Conservation (phyloP, 495 filamentous ascomycete genomes). For the Sordaria brevicollis region DNA sequence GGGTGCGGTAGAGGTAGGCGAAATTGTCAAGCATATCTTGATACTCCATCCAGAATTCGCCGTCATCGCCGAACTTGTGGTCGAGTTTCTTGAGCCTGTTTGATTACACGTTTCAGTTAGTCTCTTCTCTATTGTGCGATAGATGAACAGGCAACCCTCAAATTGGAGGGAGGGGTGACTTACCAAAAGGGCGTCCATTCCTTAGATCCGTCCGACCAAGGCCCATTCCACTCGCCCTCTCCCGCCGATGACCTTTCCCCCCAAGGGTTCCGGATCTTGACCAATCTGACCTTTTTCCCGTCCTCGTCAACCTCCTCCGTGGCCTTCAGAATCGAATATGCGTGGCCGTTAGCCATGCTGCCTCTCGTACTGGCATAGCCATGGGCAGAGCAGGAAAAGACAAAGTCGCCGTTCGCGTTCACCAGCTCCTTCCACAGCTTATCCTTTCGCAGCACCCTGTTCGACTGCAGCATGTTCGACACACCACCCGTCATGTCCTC, state of each 20-base stretch:
- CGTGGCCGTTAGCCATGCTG: conserved; percentile 58
- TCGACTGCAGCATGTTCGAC: conserved; percentile 32
- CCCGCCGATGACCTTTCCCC: conserved; percentile 26
- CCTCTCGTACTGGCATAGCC: conserved; percentile 29
- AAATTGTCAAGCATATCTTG: conserved; percentile 60
- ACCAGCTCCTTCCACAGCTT: conserved; percentile 66
- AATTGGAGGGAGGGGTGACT: background rate
- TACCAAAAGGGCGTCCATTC: conserved; percentile 65
- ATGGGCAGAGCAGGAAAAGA: conserved; percentile 13
- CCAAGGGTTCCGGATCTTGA: conserved; percentile 64
- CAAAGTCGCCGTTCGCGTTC: conserved; percentile 25
- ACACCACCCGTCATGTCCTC: conserved; percentile 79
- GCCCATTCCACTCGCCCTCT: conserved; percentile 55
- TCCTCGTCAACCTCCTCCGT: conserved; percentile 53
- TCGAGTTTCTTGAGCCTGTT: conserved; percentile 51
- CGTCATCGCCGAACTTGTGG: conserved; percentile 69
- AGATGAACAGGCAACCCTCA: background rate
- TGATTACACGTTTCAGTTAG: background rate
- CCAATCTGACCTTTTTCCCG: conserved; percentile 33
- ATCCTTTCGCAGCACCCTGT: conserved; percentile 61
- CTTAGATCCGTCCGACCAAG: conserved; percentile 58
- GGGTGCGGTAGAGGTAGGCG: conserved; percentile 58
- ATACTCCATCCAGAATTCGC: conserved; percentile 37
- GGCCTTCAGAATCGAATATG: conserved; percentile 66
- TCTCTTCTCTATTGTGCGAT: background rate